Evolutionary conservation across 345 rosid genomes (phyloP).

Genomic region (Hevea brasiliensis): DNA sequence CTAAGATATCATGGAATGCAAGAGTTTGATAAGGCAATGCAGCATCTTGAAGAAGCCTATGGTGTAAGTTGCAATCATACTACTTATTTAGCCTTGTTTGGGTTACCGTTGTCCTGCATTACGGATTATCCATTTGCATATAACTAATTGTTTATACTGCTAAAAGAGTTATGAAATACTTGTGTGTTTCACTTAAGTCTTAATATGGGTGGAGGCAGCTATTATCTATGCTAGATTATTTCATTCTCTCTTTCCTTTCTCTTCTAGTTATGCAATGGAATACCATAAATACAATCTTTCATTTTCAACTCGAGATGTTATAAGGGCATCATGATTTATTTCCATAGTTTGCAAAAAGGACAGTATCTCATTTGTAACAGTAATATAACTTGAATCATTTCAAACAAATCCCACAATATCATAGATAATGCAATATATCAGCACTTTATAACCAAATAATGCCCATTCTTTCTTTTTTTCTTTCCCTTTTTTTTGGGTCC

Average conservation of each 20-base stretch:
- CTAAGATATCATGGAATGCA: slow-evolving; percentile 79
- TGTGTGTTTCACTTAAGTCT: background rate
- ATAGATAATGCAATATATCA: background rate
- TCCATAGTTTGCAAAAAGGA: background rate
- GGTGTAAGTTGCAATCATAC: slow-evolving; percentile 50
- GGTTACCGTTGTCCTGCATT: background rate
- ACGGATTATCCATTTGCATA: background rate
- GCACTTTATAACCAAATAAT: background rate
- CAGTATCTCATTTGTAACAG: background rate
- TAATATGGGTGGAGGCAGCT: background rate
- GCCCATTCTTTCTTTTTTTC: too few relatives aligned
- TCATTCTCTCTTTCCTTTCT: too few relatives aligned
- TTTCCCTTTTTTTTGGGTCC: background rate
- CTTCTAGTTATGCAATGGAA: background rate
- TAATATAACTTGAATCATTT: background rate
- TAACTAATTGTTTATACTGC: background rate
- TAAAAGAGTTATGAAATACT: background rate
- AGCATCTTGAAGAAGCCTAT: slow-evolving; percentile 71
- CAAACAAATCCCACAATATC: background rate
- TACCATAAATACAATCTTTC: background rate
- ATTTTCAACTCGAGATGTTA: background rate
- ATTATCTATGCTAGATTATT: background rate
- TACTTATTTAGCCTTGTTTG: background rate
- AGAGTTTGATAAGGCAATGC: slow-evolving; percentile 95
- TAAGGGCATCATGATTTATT: background rate